These are phyloP conservation scores for Fusarium falciforme DNA, from an alignment of 2,329 filamentous ascomycete genomes.

Conservation along the genomic window DNA sequence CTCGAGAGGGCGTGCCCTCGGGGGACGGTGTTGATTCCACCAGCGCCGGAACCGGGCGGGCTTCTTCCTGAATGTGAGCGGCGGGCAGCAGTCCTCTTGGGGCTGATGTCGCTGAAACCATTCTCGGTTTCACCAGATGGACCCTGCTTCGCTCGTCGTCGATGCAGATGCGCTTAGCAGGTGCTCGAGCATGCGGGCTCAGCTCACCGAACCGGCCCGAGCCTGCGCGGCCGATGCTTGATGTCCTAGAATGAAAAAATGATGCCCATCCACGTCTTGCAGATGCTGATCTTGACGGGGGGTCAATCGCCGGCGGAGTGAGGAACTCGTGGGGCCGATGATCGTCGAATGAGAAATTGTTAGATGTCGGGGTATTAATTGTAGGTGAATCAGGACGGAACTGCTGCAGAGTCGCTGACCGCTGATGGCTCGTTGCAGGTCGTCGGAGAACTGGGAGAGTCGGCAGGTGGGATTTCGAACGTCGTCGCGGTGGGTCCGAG, in stretches of 20 bases:
- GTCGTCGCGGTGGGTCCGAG: conserved; percentile 57
- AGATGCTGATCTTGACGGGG: conserved; percentile 27
- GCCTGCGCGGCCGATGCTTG: conserved; percentile 37
- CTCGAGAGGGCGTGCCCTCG: conserved; percentile 57
- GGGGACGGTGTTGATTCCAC: conserved; percentile 39
- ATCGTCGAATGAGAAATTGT: conserved; percentile 52
- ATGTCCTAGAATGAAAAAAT: conserved; percentile 63
- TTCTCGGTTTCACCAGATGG: conserved; percentile 52
- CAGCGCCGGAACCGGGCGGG: conserved; percentile 11
- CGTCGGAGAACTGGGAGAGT: conserved; percentile 75
- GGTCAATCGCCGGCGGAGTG: conserved; percentile 42
- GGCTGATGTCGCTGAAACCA: conserved; percentile 47
- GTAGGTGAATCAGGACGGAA: conserved; percentile 49
- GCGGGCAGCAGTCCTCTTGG: conserved; percentile 37
- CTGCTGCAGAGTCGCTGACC: conserved; percentile 76
- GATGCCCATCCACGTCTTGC: conserved; percentile 60
- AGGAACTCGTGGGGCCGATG: conserved; percentile 46
- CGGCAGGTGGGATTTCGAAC: conserved; percentile 70
- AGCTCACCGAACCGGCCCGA: conserved; percentile 44
- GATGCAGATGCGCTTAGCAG: conserved; percentile 45
- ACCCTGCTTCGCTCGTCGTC: conserved; percentile 41
- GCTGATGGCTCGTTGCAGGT: conserved; percentile 83
- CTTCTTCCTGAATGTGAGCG: conserved; percentile 40
- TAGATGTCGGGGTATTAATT: conserved; percentile 38
- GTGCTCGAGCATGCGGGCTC: conserved; percentile 38